Evolutionary conservation across 2,329 filamentous ascomycete species (phyloP), one percentile per base, ranked within the genome.

Genomic region (Aspergillus neotritici): DNA sequence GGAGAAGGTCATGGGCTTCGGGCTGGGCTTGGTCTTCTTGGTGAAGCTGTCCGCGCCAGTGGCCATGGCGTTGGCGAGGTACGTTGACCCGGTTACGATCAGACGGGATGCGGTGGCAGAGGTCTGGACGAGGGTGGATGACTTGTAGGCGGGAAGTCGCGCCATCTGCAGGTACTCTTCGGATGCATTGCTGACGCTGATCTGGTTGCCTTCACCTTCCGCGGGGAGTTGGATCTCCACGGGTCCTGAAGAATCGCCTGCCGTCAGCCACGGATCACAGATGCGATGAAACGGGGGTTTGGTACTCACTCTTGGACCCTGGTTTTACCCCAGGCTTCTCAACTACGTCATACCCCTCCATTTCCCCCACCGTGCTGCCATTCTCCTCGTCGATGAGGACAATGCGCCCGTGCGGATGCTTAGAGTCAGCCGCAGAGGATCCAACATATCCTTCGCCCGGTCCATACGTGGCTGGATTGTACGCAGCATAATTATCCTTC

Each of bases 331-430:
- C 77, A 21, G 79, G 74, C 52, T 90, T 80, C 60, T 96, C 89
- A 12, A 91, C 75, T 13, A 95, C 78, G 52, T 89, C 75, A 58
- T 87, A 91, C 13, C 84, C 85, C 45, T 91, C 85, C 49, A 98
- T 72, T 70, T 98, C 91, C 35, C 93, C 93, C 21, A 98, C 86
- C 7, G 98, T 86, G 56, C 87, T 94, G 40, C 93, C 93, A 67
- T 98, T 86, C 63, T 97, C 91, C 67, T 98, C 93, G 60, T 98
- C 89, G 12, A 98, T 75, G 8, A 98, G 76, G 4, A 98, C 91
- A 55, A 96, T 91, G 64, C 93, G 83, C 12, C 90, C 87, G 30
- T 79, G 64, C 65, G 63, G 4, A 38, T 62, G 59, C n/a, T 49
- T 51, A 17, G 61, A 58, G n/a, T 58, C 51, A 33, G 46, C 44